phyloP scores from a whole-genome alignment of 2,329 filamentous ascomycete genomes.

The Gliomastix tumulicola region DNA sequence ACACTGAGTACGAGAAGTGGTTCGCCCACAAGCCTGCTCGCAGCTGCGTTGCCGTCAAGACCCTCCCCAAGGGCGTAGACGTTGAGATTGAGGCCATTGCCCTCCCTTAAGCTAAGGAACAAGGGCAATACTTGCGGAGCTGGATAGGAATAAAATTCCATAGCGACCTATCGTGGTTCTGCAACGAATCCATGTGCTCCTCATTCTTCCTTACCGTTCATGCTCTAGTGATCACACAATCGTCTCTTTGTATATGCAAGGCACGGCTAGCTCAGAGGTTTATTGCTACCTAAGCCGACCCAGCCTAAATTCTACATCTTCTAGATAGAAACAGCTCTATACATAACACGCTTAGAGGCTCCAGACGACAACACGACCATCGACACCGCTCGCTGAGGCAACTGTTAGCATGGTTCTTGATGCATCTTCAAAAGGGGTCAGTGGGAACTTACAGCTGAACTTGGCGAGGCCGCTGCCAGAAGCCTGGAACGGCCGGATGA shows the following conservation, averaged over 20 bases:
- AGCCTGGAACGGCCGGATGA: conserved; percentile 68
- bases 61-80: conserved; percentile 77
- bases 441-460: conserved; percentile 70
- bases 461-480: conserved; percentile 59
- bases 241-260: too few species aligned
- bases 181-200: too few species aligned
- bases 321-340: too few species aligned
- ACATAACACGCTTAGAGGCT: conserved; percentile 43
- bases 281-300: too few species aligned
- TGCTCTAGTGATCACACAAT: too few species aligned
- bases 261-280: too few species aligned
- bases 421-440: too few species aligned
- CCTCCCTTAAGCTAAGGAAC: conserved; percentile 39
- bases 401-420: too few species aligned
- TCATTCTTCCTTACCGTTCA: too few species aligned
- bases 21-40: conserved; percentile 80
- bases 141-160: not conserved
- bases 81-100: conserved; percentile 91
- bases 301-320: too few species aligned
- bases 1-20: conserved; percentile 77
- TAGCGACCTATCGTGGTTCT: too few species aligned
- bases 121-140: too few species aligned
- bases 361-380: conserved; percentile 79
- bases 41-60: conserved; percentile 85
- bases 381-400: conserved; percentile 67